Percentiles rank a stretch among this genome's conserved stretches.
phyloP scores from a whole-genome alignment of 1,284 basidiomycete genomes.

The Amylostereum chailletii region DNA sequence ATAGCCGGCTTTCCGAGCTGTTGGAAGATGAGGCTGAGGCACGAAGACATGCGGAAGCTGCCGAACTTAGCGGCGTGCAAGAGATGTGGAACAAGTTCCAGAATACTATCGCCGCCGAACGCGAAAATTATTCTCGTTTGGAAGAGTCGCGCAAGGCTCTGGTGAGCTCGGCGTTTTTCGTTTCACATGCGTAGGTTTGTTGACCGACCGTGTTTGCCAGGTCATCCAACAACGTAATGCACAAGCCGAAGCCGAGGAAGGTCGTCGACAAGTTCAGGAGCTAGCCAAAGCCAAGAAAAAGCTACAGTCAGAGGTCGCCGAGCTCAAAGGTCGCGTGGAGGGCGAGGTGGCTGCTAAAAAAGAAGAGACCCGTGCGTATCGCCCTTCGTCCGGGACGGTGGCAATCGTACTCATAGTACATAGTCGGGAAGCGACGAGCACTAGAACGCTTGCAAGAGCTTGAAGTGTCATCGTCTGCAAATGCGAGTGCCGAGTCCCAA shows the following conservation, averaged over 20 bases:
- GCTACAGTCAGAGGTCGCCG: conserved; percentile 46
- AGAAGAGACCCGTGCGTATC: conserved; percentile 45
- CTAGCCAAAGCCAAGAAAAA: conserved; percentile 46
- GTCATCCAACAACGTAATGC: conserved; percentile 59
- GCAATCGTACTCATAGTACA: not conserved
- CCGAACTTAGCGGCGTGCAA: conserved; percentile 57
- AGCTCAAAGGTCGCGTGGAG: conserved; percentile 50
- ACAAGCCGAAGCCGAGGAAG: conserved; percentile 56
- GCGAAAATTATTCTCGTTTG: conserved; percentile 50
- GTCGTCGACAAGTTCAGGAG: conserved; percentile 54
- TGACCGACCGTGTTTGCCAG: conserved; percentile 25
- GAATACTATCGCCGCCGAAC: conserved; percentile 49
- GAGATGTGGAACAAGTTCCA: conserved; percentile 67
- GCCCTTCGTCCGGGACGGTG: not conserved
- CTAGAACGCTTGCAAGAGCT: conserved; percentile 59
- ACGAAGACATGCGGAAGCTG: conserved; percentile 48
- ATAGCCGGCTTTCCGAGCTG: conserved; percentile 43
- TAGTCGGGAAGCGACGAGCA: conserved; percentile 53
- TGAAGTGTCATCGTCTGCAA: conserved; percentile 51
- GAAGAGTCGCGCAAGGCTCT: conserved; percentile 69
- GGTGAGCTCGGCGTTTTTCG: conserved; percentile 27
- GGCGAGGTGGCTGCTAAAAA: conserved; percentile 41
- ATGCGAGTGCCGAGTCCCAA: conserved; percentile 57
- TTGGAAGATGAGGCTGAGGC: conserved; percentile 61
- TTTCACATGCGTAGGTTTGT: not conserved